phyloP scores from a whole-genome alignment of 1,284 basidiomycete genomes.

The Irpex sp. region DNA sequence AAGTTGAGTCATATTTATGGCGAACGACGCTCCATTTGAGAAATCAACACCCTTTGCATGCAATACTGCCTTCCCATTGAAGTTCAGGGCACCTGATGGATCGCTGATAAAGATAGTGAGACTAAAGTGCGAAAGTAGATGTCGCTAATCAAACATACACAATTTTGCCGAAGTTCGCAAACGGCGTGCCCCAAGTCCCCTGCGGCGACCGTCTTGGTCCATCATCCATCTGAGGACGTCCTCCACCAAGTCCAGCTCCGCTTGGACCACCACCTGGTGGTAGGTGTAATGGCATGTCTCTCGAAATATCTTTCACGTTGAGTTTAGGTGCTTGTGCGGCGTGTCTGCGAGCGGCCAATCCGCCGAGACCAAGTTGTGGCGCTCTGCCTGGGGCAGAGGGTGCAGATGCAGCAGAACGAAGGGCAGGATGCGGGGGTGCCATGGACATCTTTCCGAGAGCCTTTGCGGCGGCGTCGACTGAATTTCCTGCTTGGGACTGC shows the following conservation, averaged over 20 bases:
- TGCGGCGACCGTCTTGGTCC: conserved; percentile 39
- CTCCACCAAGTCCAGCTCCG: conserved; percentile 68
- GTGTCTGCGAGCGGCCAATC: conserved; percentile 48
- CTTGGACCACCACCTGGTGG: conserved; percentile 45
- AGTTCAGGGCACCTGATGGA: conserved; percentile 91
- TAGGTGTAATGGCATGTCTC: conserved; percentile 32
- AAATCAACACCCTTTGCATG: conserved; percentile 95
- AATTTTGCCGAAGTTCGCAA: conserved; percentile 92
- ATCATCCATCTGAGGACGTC: conserved; percentile 48
- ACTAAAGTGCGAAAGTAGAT: not conserved
- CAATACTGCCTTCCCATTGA: conserved; percentile 89
- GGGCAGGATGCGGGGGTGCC: conserved; percentile 27
- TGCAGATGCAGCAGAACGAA: conserved; percentile 23
- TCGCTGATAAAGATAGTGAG: conserved; percentile 53
- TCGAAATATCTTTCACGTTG: conserved; percentile 58
- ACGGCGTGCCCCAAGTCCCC: conserved; percentile 65
- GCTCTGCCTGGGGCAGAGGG: conserved; percentile 16
- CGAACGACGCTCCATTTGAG: conserved; percentile 87
- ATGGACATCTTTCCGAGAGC: conserved; percentile 37
- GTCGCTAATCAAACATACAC: conserved; percentile 58
- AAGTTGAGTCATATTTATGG: conserved; percentile 96
- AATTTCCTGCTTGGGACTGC: conserved; percentile 24
- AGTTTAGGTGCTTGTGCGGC: conserved; percentile 46
- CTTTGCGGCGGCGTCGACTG: conserved; percentile 37
- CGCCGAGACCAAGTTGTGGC: conserved; percentile 18